Conservation (phyloP, 257 asterid genomes). For the Verbena officinalis region DNA sequence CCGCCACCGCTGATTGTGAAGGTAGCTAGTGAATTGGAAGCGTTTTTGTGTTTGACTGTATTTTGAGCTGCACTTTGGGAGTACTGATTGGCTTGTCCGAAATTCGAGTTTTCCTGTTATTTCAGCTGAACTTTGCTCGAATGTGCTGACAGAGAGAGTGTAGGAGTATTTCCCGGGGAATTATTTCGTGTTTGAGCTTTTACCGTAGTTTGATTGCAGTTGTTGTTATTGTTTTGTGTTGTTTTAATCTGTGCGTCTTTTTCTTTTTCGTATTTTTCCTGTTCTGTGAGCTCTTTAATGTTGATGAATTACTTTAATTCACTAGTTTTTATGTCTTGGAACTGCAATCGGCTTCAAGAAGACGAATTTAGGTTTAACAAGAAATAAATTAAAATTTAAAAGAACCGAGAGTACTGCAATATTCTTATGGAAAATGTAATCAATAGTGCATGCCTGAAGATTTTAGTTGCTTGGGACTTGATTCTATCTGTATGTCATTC, state of each 20-base stretch:
- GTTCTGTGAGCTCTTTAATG: background rate
- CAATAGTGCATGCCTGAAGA: background rate
- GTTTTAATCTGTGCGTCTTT: background rate
- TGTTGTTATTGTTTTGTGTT: background rate
- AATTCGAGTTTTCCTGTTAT: background rate
- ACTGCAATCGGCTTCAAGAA: background rate
- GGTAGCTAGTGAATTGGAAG: conserved; percentile 35
- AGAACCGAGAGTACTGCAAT: background rate
- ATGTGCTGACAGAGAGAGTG: conserved; percentile 19
- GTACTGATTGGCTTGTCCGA: background rate
- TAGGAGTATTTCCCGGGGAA: background rate
- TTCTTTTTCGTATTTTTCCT: background rate
- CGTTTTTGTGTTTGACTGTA: background rate
- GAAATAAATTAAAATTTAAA: conserved; percentile 7
- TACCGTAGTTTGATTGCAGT: background rate
- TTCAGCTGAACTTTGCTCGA: conserved; percentile 24
- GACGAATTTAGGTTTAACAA: background rate
- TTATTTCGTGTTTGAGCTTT: conserved; percentile 3
- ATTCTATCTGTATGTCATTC: conserved; percentile 3
- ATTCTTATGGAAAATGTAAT: background rate
- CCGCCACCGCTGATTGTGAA: conserved; percentile 38
- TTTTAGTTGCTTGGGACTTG: conserved; percentile 4
- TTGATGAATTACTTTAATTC: background rate
- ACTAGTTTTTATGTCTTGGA: background rate
- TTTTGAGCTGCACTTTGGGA: conserved; percentile 7